These are phyloP conservation scores for Alternaria triticimaculans DNA, from an alignment of 2,329 filamentous ascomycete species.

Conservation along the genomic window DNA sequence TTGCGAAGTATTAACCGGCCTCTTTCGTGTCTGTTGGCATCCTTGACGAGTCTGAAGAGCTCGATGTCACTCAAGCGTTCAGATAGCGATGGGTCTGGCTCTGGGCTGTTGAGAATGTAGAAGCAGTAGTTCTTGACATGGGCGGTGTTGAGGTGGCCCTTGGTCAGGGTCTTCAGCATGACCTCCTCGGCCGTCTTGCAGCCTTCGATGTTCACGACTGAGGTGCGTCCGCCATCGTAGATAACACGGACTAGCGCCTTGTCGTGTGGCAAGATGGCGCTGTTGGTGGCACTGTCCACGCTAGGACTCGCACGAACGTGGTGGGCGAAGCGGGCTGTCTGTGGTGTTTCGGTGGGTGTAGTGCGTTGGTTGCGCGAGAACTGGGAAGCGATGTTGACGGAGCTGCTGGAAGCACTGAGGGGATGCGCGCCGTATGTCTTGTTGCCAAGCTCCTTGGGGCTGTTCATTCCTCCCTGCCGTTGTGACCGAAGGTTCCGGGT, in stretches of 20 bases:
- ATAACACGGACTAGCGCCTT: conserved; percentile 93
- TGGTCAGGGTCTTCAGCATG: conserved; percentile 85
- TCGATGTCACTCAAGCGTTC: conserved; percentile 85
- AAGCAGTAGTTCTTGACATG: conserved; percentile 97
- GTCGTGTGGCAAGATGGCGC: conserved; percentile 82
- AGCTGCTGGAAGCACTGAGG: conserved; percentile 60
- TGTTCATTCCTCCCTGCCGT: conserved; percentile 65
- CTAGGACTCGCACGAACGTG: conserved; percentile 84
- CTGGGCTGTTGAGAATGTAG: conserved; percentile 85
- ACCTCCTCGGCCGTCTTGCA: conserved; percentile 93
- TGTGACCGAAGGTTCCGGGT: conserved; percentile 60
- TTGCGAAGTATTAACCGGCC: conserved; percentile 90
- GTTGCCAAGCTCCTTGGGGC: conserved; percentile 61
- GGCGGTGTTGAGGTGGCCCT: conserved; percentile 86
- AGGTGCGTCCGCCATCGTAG: conserved; percentile 87
- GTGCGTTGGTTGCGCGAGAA: conserved; percentile 44
- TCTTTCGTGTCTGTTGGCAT: conserved; percentile 82
- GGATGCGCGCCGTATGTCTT: conserved; percentile 64
- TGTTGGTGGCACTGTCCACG: conserved; percentile 76
- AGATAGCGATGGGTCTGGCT: conserved; percentile 81
- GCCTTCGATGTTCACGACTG: conserved; percentile 90
- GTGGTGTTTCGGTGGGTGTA: conserved; percentile 68
- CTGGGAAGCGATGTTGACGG: conserved; percentile 56
- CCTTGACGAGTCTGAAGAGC: conserved; percentile 88
- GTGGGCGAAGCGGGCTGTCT: conserved; percentile 67